Evolutionary conservation across 257 asterid genomes (phyloP).

Genomic region (Mitragyna speciosa): DNA sequence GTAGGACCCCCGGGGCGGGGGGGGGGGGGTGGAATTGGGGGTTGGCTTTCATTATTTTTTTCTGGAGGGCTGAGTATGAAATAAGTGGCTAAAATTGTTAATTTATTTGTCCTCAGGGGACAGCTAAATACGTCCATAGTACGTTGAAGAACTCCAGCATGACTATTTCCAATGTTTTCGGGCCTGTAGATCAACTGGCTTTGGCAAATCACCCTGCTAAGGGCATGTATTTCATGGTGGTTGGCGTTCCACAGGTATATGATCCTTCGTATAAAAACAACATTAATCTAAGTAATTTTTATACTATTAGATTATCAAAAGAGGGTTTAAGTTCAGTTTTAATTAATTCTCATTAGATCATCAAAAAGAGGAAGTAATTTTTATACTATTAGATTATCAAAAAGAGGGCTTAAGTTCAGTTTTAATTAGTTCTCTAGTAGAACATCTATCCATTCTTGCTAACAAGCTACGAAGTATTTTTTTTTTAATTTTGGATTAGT

Average conservation of each 20-base stretch:
- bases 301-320: too few species aligned
- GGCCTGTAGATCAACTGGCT: constrained; percentile 41
- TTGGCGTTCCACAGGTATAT: constrained; percentile 43
- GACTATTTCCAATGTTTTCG: constrained; percentile 41
- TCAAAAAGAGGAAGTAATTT: too few species aligned
- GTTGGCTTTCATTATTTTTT: too few species aligned
- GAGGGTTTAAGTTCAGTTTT: neutral
- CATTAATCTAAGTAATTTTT: too few species aligned
- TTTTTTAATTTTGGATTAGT: too few species aligned
- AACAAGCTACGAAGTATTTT: too few species aligned
- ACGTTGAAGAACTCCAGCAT: constrained; percentile 43
- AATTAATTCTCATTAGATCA: too few species aligned
- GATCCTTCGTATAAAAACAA: neutral
- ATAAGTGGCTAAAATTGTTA: neutral
- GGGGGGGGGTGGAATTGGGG: too few species aligned
- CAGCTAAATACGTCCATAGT: constrained; percentile 31
- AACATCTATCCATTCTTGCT: too few species aligned
- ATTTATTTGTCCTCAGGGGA: constrained; percentile 19
- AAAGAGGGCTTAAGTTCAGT: neutral
- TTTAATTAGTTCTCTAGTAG: too few species aligned
- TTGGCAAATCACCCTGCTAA: constrained; percentile 39
- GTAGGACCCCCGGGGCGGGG: too few species aligned
- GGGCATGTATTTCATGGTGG: constrained; percentile 43
- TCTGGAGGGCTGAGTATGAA: neutral
- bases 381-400: too few species aligned